A percentile compares a stretch with the other conserved stretches of the same genome.
These are phyloP conservation scores for Phytophthora brassicae DNA, from an alignment of 352 stramenopile genomes.

Conservation along the genomic window DNA sequence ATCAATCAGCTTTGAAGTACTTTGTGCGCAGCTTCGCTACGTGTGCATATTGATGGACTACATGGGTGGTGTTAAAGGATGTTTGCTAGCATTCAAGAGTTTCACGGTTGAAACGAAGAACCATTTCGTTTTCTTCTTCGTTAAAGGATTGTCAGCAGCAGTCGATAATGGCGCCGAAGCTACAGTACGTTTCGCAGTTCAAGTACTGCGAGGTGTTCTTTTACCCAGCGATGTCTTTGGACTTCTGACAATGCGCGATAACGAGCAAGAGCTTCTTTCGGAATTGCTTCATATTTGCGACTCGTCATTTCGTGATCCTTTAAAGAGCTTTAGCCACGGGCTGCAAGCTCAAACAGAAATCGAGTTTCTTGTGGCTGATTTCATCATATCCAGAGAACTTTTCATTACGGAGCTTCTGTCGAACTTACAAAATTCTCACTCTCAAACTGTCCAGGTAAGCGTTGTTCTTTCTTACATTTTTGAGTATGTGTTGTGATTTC, in stretches of 20 bases:
- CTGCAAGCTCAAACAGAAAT: slow-evolving; percentile 18
- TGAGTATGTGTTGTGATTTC: slow-evolving; percentile 1
- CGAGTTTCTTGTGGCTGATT: slow-evolving; percentile 39
- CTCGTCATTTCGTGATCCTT: neutral
- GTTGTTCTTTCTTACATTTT: neutral
- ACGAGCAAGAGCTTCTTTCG: slow-evolving; percentile 33
- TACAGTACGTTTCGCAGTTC: slow-evolving; percentile 20
- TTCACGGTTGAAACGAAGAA: slow-evolving; percentile 18
- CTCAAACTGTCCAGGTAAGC: slow-evolving; percentile 16
- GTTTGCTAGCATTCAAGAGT: slow-evolving; percentile 15
- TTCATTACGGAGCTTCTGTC: slow-evolving; percentile 26
- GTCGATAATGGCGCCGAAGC: slow-evolving; percentile 8
- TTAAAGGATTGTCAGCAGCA: slow-evolving; percentile 18
- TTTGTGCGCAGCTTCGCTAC: slow-evolving; percentile 40
- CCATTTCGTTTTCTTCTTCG: slow-evolving; percentile 24
- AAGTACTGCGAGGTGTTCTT: slow-evolving; percentile 24
- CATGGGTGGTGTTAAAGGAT: slow-evolving; percentile 19
- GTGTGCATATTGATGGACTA: slow-evolving; percentile 42
- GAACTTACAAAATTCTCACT: slow-evolving; percentile 7
- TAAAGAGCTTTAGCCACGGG: neutral
- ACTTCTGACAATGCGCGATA: slow-evolving; percentile 19
- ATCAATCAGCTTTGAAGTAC: slow-evolving; percentile 15
- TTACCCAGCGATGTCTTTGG: slow-evolving; percentile 14
- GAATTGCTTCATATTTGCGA: slow-evolving; percentile 24
- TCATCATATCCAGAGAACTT: slow-evolving; percentile 29